Evolutionary conservation across 495 filamentous ascomycete genomes (phyloP), one percentile per base, ranked within the genome.

Genomic region (Penicillium malachiteum): DNA sequence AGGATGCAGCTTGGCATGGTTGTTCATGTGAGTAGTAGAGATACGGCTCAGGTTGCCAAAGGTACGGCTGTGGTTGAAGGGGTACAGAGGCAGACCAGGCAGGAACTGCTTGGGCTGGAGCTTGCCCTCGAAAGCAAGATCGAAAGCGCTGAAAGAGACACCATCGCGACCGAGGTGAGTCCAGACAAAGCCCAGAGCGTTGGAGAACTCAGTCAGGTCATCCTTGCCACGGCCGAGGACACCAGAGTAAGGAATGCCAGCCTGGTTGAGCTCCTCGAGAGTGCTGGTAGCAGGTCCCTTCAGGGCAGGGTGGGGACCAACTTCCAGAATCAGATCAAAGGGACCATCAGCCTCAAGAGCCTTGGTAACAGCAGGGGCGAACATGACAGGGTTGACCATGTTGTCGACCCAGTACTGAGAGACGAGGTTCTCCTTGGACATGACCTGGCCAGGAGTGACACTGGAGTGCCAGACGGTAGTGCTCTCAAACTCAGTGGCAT

Each of bases 251-350:
- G 73, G 71, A 21, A 78, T 13, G 1, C 11, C 8, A 5, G 0
- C 5, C 1, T 6, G 11, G 6, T 4, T 31, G 52, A 55, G 65
- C 52, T 54, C 48, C 2, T 18, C 4, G 6, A 72, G 31, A 21
- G 52, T 75, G 44, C 77, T 58, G 5, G 50, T 39, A 4, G 67
- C 63, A 5, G 58, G 60, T 8, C 74, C 71, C 37, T 75, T 71
- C 5, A 83, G 68, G 0, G 80, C 71, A 0, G 79, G 66, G 49
- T 83, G 81, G 0, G 78, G 79, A 0, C 80, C 81, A 30, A 83
- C 55, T 46, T 83, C 81, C 5, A 83, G 2, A 30, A 37, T 66
- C 1, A 76, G 26, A 48, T 66, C 59, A 4, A 73, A 62, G 0
- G 32, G 53, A 0, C 52, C 52, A 2, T 43, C 39, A 0, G 12